Evolutionary conservation across 495 filamentous ascomycete species (phyloP).

Genomic region (Aspergillus nanangensis): DNA sequence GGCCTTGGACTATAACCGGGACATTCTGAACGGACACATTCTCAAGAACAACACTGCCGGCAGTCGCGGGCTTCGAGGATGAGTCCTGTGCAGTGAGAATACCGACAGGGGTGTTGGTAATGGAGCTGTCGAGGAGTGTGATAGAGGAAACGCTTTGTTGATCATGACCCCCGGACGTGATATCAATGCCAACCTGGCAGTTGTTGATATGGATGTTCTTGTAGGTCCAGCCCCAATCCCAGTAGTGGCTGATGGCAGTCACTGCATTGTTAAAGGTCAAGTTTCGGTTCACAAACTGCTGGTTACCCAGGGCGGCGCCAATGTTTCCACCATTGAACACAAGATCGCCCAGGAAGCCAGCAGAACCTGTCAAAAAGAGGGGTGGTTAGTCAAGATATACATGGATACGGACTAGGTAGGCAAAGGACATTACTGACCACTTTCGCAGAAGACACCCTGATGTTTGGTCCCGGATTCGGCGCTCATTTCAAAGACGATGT

Average conservation of each 20-base stretch:
- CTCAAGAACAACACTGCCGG: conserved; percentile 56
- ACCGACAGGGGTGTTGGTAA: background rate
- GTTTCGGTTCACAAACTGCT: conserved; percentile 79
- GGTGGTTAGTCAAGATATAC: background rate
- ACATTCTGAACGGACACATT: conserved; percentile 64
- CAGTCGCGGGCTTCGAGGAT: background rate
- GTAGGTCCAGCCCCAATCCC: conserved; percentile 57
- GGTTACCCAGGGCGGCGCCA: conserved; percentile 65
- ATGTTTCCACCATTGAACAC: conserved; percentile 68
- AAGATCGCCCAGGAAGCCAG: conserved; percentile 61
- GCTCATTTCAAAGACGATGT: conserved; percentile 70
- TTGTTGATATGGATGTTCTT: conserved; percentile 43
- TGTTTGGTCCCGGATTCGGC: conserved; percentile 54
- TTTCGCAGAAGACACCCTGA: conserved; percentile 72
- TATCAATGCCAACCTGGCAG: conserved; percentile 48
- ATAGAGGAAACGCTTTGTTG: conserved; percentile 38
- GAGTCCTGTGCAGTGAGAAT: background rate
- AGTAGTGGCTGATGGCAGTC: conserved; percentile 57
- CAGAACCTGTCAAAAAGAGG: conserved; percentile 52
- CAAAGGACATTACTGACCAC: too few species aligned
- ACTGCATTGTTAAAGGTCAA: conserved; percentile 60
- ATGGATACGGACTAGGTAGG: too few species aligned
- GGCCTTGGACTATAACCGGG: conserved; percentile 54
- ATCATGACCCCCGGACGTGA: conserved; percentile 29
- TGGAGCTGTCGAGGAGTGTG: conserved; percentile 47